phyloP scores from a whole-genome alignment of 2,329 filamentous ascomycete species.

The Scopulariopsis brevicaulis region DNA sequence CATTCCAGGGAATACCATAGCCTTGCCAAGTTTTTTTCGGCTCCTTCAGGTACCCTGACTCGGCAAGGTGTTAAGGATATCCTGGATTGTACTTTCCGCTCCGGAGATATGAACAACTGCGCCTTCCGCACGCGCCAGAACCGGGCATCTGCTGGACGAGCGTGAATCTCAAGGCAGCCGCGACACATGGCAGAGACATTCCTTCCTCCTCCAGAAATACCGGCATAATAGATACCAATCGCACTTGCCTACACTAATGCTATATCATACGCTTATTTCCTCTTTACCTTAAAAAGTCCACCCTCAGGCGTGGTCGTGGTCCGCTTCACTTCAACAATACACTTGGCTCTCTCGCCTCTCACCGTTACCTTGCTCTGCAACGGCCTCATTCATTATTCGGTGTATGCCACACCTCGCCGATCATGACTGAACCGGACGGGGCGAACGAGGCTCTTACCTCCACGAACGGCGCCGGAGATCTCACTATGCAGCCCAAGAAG shows the following conservation, averaged over 20 bases:
- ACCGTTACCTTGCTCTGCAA: not conserved
- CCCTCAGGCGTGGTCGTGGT: not conserved
- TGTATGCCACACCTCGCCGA: not conserved
- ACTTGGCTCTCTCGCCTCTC: not conserved
- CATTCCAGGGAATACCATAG: not conserved
- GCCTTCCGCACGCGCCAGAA: not conserved
- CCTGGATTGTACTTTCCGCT: not conserved
- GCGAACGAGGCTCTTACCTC: not conserved
- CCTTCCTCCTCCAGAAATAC: not conserved
- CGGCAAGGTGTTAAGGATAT: not conserved
- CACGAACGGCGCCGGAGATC: not conserved
- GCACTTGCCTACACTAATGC: not conserved
- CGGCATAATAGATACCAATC: not conserved
- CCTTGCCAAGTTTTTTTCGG: not conserved
- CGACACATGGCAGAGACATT: not conserved
- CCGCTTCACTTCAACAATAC: not conserved
- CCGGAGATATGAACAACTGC: not conserved
- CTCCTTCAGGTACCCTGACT: not conserved
- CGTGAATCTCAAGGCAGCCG: not conserved
- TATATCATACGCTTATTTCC: too few relatives aligned
- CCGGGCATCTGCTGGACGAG: not conserved
- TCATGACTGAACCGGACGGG: not conserved
- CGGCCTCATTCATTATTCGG: not conserved
- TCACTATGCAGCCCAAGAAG: not conserved
- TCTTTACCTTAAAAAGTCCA: not conserved